Evolutionary conservation across 352 stramenopile genomes (phyloP), one percentile per base, ranked within the genome.

Genomic region (Globisporangium nagaii): DNA sequence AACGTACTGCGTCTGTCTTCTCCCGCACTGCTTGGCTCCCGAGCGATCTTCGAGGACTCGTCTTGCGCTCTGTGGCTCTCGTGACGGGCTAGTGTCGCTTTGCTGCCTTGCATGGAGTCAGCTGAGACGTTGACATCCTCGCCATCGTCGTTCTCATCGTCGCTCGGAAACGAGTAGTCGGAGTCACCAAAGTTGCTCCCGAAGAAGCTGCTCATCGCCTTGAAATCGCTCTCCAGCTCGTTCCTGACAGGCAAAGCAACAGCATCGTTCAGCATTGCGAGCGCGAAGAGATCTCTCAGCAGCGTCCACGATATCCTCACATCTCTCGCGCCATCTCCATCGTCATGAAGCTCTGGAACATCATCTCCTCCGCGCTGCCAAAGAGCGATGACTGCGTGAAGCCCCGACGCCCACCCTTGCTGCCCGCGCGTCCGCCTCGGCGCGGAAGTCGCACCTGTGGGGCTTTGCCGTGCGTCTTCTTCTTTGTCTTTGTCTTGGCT

Each of bases 141-240:
- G 10, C 56, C 50, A 44, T 49, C 42, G 37, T 24, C 39, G 15
- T 22, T 48, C 25, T 37, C 50, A 10, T 58, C 30, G 24, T 24
- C 57, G 32, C 42, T 53, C 19, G 7, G 22, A 40, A 60, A 62
- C 25, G 53, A 49, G 50, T 56, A 69, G 34, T 66, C 59, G 15
- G 60, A 61, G 20, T 55, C 54, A 5, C 44, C 64, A 17, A 58
- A 56, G 1, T 60, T 62, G 6, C 48, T 30, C 36, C 67, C 60
- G 34, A 86, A 71, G 7, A 84, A 63, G 45, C 71, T 66, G 51
- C 66, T 64, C 68, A 86, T 73, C 17, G 69, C 60, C 58, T 70
- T 62, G 20, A 88, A 65, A 10, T 83, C 73, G 9, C 61, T 65
- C 25, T 88, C 73, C 39, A 77, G 49, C 1, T 66, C 60, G n/a